These are phyloP conservation scores for Tetracladium setigerum DNA, from an alignment of 495 filamentous ascomycete species.

Conservation along the genomic window DNA sequence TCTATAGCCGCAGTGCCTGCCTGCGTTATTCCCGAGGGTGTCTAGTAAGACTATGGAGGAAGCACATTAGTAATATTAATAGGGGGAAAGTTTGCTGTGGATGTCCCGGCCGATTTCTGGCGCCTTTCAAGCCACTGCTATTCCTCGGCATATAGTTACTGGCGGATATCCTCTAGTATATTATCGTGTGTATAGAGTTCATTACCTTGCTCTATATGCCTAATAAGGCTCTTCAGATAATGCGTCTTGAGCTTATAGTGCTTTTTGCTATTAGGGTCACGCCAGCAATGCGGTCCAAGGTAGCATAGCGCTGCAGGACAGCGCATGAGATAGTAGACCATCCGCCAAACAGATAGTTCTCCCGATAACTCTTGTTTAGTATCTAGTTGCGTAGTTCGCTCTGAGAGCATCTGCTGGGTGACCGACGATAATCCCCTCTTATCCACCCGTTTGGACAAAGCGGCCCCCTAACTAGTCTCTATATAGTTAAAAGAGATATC, in stretches of 20 bases:
- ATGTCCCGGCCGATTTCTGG: constrained; percentile 2
- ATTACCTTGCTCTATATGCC: constrained; percentile 8
- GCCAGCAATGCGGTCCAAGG: constrained; percentile 12
- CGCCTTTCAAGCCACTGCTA: constrained; percentile 7
- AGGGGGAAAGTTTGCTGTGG: constrained; percentile 5
- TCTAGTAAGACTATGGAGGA: constrained; percentile 6
- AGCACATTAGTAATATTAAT: constrained; percentile 18
- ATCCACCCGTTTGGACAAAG: background rate
- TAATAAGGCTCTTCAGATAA: constrained; percentile 8
- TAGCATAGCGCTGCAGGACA: constrained; percentile 10
- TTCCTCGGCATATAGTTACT: constrained; percentile 17
- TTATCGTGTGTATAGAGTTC: constrained; percentile 8
- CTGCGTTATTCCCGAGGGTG: background rate
- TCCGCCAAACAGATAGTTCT: constrained; percentile 8
- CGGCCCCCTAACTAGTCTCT: background rate
- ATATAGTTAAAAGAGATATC: constrained; percentile 5
- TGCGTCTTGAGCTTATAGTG: constrained; percentile 13
- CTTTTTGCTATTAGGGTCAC: constrained; percentile 6
- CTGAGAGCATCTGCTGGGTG: constrained; percentile 1
- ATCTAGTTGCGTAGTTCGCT: constrained; percentile 6
- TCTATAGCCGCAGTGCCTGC: background rate
- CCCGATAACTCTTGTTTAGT: constrained; percentile 4
- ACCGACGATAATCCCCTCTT: background rate
- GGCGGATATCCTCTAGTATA: constrained; percentile 5
- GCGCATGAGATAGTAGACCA: constrained; percentile 14